phyloP scores from a whole-genome alignment of 371 early-diverging fungal genomes.

The Syncephalastrum monosporum region DNA sequence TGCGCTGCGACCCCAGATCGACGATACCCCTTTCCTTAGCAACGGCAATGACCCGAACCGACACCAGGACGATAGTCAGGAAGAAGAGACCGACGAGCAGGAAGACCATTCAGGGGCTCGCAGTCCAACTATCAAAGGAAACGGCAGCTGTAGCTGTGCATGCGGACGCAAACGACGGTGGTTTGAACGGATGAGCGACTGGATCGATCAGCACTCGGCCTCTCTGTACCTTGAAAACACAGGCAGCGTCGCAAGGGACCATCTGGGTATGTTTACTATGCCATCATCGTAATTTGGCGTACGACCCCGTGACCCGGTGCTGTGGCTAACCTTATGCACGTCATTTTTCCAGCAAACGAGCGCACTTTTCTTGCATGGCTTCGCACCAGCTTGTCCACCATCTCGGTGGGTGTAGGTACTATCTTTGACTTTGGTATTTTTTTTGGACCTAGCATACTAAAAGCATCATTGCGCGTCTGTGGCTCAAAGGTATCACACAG shows the following conservation, averaged over 20 bases:
- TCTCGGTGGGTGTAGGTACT: constrained; percentile 73
- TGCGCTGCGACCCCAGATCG: neutral
- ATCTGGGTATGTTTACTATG: constrained; percentile 46
- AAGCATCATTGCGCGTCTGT: neutral
- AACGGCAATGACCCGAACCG: constrained; percentile 2
- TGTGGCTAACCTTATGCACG: neutral
- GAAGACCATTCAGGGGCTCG: constrained; percentile 1
- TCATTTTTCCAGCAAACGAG: constrained; percentile 62
- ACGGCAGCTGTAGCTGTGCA: neutral
- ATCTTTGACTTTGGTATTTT: neutral
- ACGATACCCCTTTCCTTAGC: neutral
- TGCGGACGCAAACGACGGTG: too few relatives aligned
- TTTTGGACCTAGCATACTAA: neutral
- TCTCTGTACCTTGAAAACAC: constrained; percentile 63
- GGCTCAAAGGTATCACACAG: constrained; percentile 63
- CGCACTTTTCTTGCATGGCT: constrained; percentile 81
- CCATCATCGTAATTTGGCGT: constrained; percentile 1
- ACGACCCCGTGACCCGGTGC: neutral
- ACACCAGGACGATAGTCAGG: neutral
- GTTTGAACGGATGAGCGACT: constrained; percentile 1
- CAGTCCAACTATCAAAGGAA: neutral
- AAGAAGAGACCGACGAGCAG: constrained; percentile 2
- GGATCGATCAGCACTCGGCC: constrained; percentile 13
- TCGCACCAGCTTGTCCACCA: constrained; percentile 70
- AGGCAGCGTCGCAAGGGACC: constrained; percentile 76